A percentile compares a stretch with the other conserved stretches of the same genome.
phyloP scores from a whole-genome alignment of 2,329 filamentous ascomycete species.

The Tolypocladium ophioglossoides region DNA sequence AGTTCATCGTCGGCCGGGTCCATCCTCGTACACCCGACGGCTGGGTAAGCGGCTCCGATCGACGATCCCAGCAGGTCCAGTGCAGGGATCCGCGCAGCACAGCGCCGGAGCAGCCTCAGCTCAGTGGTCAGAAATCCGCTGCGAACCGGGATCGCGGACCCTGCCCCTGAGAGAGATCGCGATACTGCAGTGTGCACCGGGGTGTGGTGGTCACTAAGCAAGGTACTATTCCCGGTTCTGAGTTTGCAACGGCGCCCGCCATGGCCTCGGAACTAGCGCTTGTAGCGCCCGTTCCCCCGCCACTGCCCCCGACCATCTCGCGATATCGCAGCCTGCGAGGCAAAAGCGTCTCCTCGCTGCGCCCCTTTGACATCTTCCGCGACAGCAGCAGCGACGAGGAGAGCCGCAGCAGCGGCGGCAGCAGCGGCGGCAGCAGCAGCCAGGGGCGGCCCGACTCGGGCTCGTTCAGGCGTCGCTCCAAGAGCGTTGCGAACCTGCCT shows the following conservation, averaged over 20 bases:
- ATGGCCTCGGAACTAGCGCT: neutral
- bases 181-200: neutral
- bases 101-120: neutral
- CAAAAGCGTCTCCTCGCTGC: constrained; percentile 21
- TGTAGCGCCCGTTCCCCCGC: constrained; percentile 6
- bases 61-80: neutral
- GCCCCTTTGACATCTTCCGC: constrained; percentile 19
- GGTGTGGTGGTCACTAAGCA: neutral
- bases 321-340: constrained; percentile 22
- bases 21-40: neutral
- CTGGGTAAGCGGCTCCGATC: neutral
- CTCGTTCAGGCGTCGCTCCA: constrained; percentile 12
- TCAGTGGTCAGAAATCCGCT: neutral
- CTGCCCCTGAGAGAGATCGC: neutral
- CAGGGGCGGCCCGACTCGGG: constrained; percentile 5
- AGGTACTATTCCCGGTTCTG: neutral
- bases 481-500: constrained; percentile 11
- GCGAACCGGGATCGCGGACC: neutral
- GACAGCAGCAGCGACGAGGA: constrained; percentile 4
- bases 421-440: constrained; percentile 4
- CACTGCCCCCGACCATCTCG: constrained; percentile 13
- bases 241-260: neutral
- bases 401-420: neutral
- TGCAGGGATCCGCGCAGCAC: neutral
- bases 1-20: neutral